A percentile compares a stretch with the other conserved stretches of the same genome.
phyloP scores from a whole-genome alignment of 2,329 filamentous ascomycete species.

The Curvularia hawaiiensis region DNA sequence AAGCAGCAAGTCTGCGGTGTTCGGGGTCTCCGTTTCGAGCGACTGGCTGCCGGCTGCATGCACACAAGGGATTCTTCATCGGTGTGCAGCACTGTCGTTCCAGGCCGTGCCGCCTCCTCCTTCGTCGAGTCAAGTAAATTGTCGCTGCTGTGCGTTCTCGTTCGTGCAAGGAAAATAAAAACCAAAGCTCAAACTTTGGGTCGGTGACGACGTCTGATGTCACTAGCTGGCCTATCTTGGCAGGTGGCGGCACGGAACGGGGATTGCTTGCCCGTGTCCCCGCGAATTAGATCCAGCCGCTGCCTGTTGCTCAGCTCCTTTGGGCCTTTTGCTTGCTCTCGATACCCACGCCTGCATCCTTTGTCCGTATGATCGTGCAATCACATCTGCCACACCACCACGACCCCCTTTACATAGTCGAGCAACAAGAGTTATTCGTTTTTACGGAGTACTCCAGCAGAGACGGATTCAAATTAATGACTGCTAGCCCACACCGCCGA shows the following conservation, averaged over 20 bases:
- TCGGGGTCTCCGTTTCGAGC: background rate
- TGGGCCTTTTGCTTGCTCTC: constrained; percentile 9
- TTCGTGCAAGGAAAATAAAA: background rate
- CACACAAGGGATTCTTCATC: constrained; percentile 6
- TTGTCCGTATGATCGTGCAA: constrained; percentile 13
- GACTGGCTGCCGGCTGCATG: constrained; percentile 8
- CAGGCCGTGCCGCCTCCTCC: background rate
- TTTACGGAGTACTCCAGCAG: background rate
- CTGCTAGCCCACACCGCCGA: background rate
- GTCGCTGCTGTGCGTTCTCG: background rate
- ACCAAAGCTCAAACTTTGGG: background rate
- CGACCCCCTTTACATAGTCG: background rate
- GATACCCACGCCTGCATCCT: constrained; percentile 11
- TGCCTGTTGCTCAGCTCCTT: constrained; percentile 21
- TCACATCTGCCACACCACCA: constrained; percentile 3
- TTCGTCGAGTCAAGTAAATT: constrained; percentile 6
- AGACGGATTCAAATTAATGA: background rate
- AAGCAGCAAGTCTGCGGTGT: background rate
- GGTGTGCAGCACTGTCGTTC: constrained; percentile 3
- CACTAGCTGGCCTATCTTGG: constrained; percentile 13
- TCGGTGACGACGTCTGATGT: constrained; percentile 27
- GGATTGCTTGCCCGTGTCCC: background rate
- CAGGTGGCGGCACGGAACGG: constrained; percentile 16
- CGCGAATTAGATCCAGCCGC: constrained; percentile 3
- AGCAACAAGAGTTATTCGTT: background rate